A percentile compares a stretch with the other conserved stretches of the same genome.
Evolutionary conservation across 2,329 filamentous ascomycete species (phyloP).

Genomic region (Microsporum canis): DNA sequence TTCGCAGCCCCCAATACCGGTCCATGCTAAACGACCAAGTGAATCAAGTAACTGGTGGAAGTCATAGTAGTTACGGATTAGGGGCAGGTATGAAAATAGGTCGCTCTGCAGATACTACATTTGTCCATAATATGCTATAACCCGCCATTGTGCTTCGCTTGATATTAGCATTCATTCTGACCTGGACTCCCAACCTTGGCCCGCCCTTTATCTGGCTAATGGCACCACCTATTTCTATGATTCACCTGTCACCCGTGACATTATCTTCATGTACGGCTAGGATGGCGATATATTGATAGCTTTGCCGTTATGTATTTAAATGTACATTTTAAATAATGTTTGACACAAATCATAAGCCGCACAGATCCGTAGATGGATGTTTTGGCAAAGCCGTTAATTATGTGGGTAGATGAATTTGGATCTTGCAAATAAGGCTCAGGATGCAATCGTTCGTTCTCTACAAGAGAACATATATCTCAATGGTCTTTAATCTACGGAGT

Average conservation of each 20-base stretch:
- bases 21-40: neutral
- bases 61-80: conserved; percentile 9
- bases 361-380: too few species aligned
- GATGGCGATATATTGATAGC: neutral
- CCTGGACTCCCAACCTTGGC: neutral
- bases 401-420: too few species aligned
- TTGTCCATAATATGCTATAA: neutral
- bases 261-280: too few species aligned
- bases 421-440: too few species aligned
- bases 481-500: too few species aligned
- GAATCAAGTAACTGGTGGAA: neutral
- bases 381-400: too few species aligned
- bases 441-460: too few species aligned
- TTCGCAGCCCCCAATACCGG: neutral
- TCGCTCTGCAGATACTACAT: conserved; percentile 6
- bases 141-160: neutral
- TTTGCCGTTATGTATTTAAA: too few species aligned
- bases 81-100: conserved; percentile 15
- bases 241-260: neutral
- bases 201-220: neutral
- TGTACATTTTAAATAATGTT: too few species aligned
- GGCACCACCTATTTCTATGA: neutral
- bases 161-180: neutral
- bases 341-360: too few species aligned
- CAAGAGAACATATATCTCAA: too few species aligned